Conservation (phyloP, 73 alveolate species). For the Stentor coeruleus region DNA sequence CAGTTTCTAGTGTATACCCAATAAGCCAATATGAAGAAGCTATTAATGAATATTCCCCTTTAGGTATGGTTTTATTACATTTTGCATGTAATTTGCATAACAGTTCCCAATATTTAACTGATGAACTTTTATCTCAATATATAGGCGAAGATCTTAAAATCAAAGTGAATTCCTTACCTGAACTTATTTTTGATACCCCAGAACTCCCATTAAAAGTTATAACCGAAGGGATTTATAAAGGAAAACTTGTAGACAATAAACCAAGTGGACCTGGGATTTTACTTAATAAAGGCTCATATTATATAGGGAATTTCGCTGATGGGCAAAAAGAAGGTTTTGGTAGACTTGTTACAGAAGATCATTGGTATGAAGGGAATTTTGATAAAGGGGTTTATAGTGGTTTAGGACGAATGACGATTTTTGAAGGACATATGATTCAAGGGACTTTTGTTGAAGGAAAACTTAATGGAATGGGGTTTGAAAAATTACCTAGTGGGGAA, state of each 20-base stretch:
- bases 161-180: not conserved
- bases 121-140: not conserved
- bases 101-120: not conserved
- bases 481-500: not conserved
- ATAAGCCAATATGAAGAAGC: not conserved
- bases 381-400: not conserved
- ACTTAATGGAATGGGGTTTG: not conserved
- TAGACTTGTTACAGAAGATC: not conserved
- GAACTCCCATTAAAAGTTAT: not conserved
- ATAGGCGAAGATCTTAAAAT: not conserved
- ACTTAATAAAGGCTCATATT: not conserved
- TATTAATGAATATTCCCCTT: not conserved
- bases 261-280: not conserved
- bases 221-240: not conserved
- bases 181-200: not conserved
- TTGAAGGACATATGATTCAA: not conserved
- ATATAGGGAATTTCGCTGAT: not conserved
- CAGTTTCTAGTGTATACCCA: not conserved
- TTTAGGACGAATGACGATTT: not conserved
- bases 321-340: not conserved
- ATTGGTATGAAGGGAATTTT: slow-evolving; percentile 7
- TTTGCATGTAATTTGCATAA: not conserved
- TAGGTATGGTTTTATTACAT: not conserved
- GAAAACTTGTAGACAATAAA: not conserved
- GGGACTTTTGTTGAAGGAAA: slow-evolving; percentile 12